Evolutionary conservation across 257 asterid species (phyloP).

Genomic region (Solanum commersonii): DNA sequence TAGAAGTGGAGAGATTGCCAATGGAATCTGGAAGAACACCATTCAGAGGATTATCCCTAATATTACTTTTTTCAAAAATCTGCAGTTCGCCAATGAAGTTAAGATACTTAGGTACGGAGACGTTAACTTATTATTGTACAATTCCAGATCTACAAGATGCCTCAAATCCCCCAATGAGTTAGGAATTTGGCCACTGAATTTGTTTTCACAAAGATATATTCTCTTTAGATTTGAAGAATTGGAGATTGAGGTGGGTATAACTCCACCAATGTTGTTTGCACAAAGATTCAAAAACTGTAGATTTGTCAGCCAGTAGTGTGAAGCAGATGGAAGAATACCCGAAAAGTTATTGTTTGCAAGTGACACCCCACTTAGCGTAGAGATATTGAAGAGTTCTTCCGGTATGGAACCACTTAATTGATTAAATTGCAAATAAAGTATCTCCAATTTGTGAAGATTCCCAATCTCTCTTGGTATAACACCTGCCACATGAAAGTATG

Average conservation of each 20-base stretch:
- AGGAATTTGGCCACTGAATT: constrained; percentile 16
- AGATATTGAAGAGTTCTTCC: constrained; percentile 19
- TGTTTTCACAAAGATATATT: background rate
- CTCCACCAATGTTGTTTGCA: constrained; percentile 12
- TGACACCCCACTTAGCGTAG: constrained; percentile 5
- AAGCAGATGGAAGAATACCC: constrained; percentile 12
- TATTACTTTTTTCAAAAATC: too few relatives aligned
- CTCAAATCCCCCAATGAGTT: constrained; percentile 10
- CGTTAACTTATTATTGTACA: too few relatives aligned
- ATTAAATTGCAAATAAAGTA: background rate
- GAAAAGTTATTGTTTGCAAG: constrained; percentile 10
- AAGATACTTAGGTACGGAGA: too few relatives aligned
- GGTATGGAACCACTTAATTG: constrained; percentile 16
- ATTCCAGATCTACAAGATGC: too few relatives aligned
- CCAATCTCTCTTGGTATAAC: too few relatives aligned
- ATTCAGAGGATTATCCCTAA: background rate
- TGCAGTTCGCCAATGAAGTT: too few relatives aligned
- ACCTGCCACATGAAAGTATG: too few relatives aligned
- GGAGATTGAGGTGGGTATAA: constrained; percentile 13
- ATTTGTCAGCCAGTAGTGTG: constrained; percentile 13
- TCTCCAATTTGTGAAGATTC: too few relatives aligned
- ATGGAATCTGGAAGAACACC: constrained; percentile 20
- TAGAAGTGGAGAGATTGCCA: constrained; percentile 12
- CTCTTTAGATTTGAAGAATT: constrained; percentile 13
- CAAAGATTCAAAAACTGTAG: constrained; percentile 8